phyloP scores from a whole-genome alignment of 2,329 filamentous ascomycete genomes.

The Botrytis hyacinthi region DNA sequence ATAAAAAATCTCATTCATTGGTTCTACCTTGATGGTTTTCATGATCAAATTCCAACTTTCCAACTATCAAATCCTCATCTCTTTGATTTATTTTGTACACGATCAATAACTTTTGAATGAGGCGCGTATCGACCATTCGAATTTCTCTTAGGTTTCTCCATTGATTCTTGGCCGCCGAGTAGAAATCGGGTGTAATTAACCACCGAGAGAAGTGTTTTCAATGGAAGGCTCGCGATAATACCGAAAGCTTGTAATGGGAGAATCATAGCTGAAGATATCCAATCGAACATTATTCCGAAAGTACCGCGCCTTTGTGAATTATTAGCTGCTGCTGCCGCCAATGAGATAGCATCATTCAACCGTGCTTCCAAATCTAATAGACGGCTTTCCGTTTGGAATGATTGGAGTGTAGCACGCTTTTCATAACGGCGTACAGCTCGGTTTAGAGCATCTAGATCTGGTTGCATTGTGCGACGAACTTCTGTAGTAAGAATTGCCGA shows the following conservation, averaged over 20 bases:
- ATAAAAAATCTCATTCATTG: slow-evolving; percentile 5
- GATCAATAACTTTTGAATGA: slow-evolving; percentile 20
- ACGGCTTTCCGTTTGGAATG: slow-evolving; percentile 72
- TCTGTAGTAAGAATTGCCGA: slow-evolving; percentile 49
- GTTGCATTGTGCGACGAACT: slow-evolving; percentile 65
- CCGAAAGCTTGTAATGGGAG: slow-evolving; percentile 34
- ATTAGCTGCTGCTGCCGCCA: slow-evolving; percentile 73
- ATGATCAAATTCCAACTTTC: slow-evolving; percentile 12
- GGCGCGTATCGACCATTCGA: slow-evolving; percentile 28
- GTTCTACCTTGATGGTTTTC: background rate
- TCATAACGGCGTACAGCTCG: slow-evolving; percentile 88
- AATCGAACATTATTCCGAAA: slow-evolving; percentile 33
- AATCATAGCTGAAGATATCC: slow-evolving; percentile 32
- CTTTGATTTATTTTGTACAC: slow-evolving; percentile 27
- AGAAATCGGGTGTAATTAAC: slow-evolving; percentile 29
- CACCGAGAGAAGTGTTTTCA: slow-evolving; percentile 28
- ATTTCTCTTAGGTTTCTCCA: slow-evolving; percentile 23
- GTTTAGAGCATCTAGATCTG: slow-evolving; percentile 84
- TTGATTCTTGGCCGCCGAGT: slow-evolving; percentile 22
- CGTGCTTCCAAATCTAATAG: slow-evolving; percentile 69
- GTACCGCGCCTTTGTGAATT: slow-evolving; percentile 29
- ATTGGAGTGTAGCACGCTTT: slow-evolving; percentile 75
- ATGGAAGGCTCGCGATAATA: slow-evolving; percentile 31
- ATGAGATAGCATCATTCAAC: slow-evolving; percentile 71
- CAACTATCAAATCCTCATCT: slow-evolving; percentile 22